These are phyloP conservation scores for Stagonosporopsis vannaccii DNA, from an alignment of 2,329 filamentous ascomycete genomes.

Conservation along the genomic window DNA sequence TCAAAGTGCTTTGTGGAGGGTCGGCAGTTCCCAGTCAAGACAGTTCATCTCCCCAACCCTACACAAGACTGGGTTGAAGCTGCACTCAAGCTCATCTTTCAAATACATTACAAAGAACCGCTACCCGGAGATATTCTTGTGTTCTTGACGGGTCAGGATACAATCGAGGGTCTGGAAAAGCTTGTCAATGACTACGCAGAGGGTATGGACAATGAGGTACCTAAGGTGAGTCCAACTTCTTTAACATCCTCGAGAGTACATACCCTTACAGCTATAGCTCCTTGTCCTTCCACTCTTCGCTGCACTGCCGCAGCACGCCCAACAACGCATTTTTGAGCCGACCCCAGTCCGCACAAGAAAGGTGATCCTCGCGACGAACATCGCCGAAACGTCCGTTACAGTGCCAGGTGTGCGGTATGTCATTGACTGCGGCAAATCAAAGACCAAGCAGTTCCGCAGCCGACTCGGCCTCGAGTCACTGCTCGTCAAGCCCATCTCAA, in stretches of 20 bases:
- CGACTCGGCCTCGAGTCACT: constrained; percentile 89
- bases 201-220: constrained; percentile 76
- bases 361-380: constrained; percentile 92
- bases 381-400: constrained; percentile 97
- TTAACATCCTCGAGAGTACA: too few species aligned
- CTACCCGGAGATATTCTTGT: constrained; percentile 94
- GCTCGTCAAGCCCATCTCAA: constrained; percentile 87
- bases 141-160: constrained; percentile 91
- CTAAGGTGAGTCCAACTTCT: constrained; percentile 60
- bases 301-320: constrained; percentile 83
- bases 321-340: constrained; percentile 84
- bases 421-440: constrained; percentile 91
- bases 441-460: constrained; percentile 89
- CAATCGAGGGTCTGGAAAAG: constrained; percentile 82
- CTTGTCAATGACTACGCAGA: constrained; percentile 81
- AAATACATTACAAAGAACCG: constrained; percentile 85
- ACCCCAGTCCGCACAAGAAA: constrained; percentile 80
- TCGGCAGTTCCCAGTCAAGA: constrained; percentile 83
- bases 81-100: constrained; percentile 81
- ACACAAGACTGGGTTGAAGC: constrained; percentile 83
- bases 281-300: constrained; percentile 84
- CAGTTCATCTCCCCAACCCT: constrained; percentile 75
- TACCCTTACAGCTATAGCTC: constrained; percentile 49
- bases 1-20: constrained; percentile 77
- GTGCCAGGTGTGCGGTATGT: constrained; percentile 92